phyloP scores from a whole-genome alignment of 2,329 filamentous ascomycete genomes.

The Huntiella omanensis region DNA sequence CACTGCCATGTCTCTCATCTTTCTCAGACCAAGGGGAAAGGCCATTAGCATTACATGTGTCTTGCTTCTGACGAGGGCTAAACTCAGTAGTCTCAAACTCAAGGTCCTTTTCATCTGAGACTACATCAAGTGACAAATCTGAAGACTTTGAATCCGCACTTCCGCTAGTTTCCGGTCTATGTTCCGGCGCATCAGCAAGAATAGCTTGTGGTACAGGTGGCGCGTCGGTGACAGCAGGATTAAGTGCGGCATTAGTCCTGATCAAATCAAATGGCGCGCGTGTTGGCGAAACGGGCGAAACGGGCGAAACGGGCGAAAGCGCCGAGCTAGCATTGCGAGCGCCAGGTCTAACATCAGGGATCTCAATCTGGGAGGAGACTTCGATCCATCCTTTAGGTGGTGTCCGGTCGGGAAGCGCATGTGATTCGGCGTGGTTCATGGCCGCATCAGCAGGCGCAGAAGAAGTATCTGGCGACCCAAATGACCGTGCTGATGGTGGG shows the following conservation, averaged over 20 bases:
- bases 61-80: too few species aligned
- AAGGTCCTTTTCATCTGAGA: too few species aligned
- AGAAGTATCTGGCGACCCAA: neutral
- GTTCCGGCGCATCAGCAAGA: neutral
- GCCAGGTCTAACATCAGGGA: constrained; percentile 7
- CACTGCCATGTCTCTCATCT: too few species aligned
- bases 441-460: neutral
- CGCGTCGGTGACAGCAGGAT: neutral
- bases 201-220: neutral
- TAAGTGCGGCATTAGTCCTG: neutral
- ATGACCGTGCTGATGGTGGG: neutral
- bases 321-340: neutral
- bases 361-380: constrained; percentile 9
- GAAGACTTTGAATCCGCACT: too few species aligned
- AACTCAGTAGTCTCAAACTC: too few species aligned
- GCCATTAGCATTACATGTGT: too few species aligned
- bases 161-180: neutral
- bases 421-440: constrained; percentile 6
- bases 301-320: neutral
- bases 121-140: too few species aligned
- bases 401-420: constrained; percentile 2
- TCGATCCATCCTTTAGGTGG: constrained; percentile 9
- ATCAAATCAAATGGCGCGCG: too few species aligned
- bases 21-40: too few species aligned
- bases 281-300: neutral